Evolutionary conservation across 768 basidiomycete species (phyloP).

Genomic region (Favolaschia claudopus): DNA sequence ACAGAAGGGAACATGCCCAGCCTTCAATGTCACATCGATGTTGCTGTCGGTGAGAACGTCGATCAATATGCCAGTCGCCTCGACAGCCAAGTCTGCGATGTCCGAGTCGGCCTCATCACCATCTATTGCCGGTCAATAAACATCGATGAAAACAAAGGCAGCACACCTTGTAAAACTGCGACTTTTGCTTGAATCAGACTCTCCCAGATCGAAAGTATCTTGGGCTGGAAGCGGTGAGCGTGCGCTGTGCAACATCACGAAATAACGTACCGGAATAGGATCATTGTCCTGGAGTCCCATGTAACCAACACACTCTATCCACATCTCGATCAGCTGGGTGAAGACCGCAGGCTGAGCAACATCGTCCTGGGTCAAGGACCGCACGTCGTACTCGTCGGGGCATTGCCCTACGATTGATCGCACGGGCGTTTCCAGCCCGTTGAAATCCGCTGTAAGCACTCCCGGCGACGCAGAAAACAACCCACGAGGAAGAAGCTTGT

Average conservation of each 20-base stretch:
- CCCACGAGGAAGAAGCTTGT: conserved; percentile 56
- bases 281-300: conserved; percentile 55
- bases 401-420: conserved; percentile 62
- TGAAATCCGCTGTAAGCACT: conserved; percentile 61
- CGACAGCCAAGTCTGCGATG: conserved; percentile 46
- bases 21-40: conserved; percentile 49
- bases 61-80: conserved; percentile 51
- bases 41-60: conserved; percentile 56
- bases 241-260: not conserved
- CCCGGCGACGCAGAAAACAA: conserved; percentile 67
- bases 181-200: conserved; percentile 61
- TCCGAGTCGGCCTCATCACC: conserved; percentile 46
- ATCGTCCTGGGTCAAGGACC: conserved; percentile 65
- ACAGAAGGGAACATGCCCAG: conserved; percentile 21
- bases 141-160: not conserved
- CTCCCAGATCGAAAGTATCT: conserved; percentile 64
- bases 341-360: conserved; percentile 61
- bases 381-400: conserved; percentile 59
- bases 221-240: conserved; percentile 8
- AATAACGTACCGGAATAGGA: conserved; percentile 56
- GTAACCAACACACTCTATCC: conserved; percentile 54
- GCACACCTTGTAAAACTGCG: conserved; percentile 52
- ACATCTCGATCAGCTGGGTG: conserved; percentile 57
- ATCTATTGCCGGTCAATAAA: conserved; percentile 40
- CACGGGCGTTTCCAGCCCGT: conserved; percentile 53